These are phyloP conservation scores for Sporothrix luriei DNA, from an alignment of 2,329 filamentous ascomycete genomes.

Conservation along the genomic window DNA sequence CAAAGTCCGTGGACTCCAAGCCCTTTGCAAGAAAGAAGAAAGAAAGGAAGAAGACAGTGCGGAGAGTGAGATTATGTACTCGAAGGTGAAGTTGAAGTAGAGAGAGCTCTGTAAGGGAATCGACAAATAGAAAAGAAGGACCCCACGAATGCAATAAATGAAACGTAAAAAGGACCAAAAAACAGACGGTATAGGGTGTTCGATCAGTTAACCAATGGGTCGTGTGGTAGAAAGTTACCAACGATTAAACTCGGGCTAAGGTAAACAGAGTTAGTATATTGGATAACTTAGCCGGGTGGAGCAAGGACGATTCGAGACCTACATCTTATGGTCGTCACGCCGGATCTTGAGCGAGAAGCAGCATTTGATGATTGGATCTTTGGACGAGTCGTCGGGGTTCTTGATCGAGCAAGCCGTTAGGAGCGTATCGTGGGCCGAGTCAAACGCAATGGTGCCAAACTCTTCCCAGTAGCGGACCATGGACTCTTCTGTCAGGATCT, in stretches of 20 bases:
- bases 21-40: slow-evolving; percentile 1
- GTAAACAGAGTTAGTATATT: slow-evolving; percentile 41
- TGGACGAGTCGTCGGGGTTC: slow-evolving; percentile 70
- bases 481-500: slow-evolving; percentile 93
- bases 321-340: slow-evolving; percentile 95
- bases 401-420: slow-evolving; percentile 91
- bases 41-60: not conserved
- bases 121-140: not conserved
- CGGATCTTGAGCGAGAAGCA: slow-evolving; percentile 98
- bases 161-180: not conserved
- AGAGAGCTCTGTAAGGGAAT: slow-evolving; percentile 1
- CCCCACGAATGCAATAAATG: not conserved
- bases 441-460: slow-evolving; percentile 96
- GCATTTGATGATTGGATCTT: slow-evolving; percentile 77
- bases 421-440: slow-evolving; percentile 89
- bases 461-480: slow-evolving; percentile 99
- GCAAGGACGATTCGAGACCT: slow-evolving; percentile 46
- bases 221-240: slow-evolving; percentile 92
- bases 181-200: not conserved
- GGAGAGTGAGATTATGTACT: slow-evolving; percentile 20
- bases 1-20: slow-evolving; percentile 19
- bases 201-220: slow-evolving; percentile 49
- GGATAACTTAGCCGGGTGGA: too few species aligned
- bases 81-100: not conserved
- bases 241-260: slow-evolving; percentile 87